Base-by-base conservation (phyloP, 192 early-diverging fungal species). In the Allomyces arbusculus region DNA sequence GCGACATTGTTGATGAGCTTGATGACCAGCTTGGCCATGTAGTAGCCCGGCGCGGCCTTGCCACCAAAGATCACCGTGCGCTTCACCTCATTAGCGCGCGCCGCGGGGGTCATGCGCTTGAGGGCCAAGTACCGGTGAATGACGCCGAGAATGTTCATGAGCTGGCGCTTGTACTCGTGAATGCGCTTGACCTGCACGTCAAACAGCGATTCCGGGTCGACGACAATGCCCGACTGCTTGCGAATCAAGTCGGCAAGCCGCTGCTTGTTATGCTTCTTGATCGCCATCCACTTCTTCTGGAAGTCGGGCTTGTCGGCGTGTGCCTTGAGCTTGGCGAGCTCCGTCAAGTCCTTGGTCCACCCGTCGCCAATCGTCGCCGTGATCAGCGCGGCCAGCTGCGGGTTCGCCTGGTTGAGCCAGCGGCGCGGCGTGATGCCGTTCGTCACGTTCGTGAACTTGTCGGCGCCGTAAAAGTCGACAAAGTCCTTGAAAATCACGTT, bases 111-210 rank as follows among this genome's bases (percentile, higher is more conserved):
- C 88, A 98, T 81, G 62, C 76, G 80, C 80, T 93, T 92, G 66
- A 99, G 77, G 3, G 72, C 66, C 71, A 86, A 76, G 80, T 97
- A 99, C 67, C 91, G 90, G 76, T 97, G 83, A 72, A 99, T 97
- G 50, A 97, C 93, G 64, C 82, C 78, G 23, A 97, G 75, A 67
- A 99, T 95, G 77, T 99, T 99, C 89, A 99, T 91, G 75, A 92
- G 92, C 82, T 99, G 95, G 68, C 95, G 88, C 81, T 99, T 97
- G 79, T 97, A 99, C 79, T 97, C 95, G 75, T 99, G 95, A 69
- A 97, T 89, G 78, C 95, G 89, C 81, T 95, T 98, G 72, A 92
- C 92, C 75, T 93, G 94, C 65, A 95, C 83, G 75, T 99, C 95
- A 77, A 99, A 99, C 69, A 97, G 76, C 4, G 94, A 89, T 65